Conservation (phyloP, 140 eudicot genomes). For the Bidens hawaiensis region DNA sequence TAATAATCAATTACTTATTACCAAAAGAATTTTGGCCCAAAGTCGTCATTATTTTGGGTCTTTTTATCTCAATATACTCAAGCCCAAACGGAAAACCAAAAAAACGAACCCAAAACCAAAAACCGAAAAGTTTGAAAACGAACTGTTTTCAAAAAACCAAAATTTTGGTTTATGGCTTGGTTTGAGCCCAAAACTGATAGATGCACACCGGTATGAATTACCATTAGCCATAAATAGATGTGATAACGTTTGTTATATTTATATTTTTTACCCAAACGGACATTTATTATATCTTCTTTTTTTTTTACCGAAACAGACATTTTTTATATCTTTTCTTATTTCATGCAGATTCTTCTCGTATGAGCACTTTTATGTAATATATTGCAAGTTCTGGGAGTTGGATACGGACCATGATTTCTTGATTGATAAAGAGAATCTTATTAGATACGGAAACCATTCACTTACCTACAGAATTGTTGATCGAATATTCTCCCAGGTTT, state of each 20-base stretch:
- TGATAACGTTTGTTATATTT: too few species aligned
- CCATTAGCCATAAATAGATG: background rate
- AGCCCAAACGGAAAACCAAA: too few species aligned
- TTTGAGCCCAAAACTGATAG: too few species aligned
- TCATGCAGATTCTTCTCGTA: slow-evolving; percentile 79
- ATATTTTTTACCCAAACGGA: background rate
- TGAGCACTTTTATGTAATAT: slow-evolving; percentile 94
- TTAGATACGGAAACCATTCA: slow-evolving; percentile 93
- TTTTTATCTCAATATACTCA: too few species aligned
- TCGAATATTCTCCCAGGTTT: slow-evolving; percentile 95
- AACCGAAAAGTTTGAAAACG: too few species aligned
- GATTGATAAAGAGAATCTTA: slow-evolving; percentile 91
- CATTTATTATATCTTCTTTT: background rate
- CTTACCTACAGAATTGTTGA: slow-evolving; percentile 98
- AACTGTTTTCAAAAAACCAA: too few species aligned
- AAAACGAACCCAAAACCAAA: too few species aligned
- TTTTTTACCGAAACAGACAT: background rate
- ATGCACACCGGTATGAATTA: background rate
- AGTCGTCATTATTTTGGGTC: too few species aligned
- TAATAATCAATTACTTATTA: too few species aligned
- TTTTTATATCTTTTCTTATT: background rate
- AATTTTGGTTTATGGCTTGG: too few species aligned
- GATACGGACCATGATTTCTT: slow-evolving; percentile 95
- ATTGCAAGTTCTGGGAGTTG: slow-evolving; percentile 98
- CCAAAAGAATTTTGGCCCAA: too few species aligned